Evolutionary conservation across 2,329 filamentous ascomycete species (phyloP).

Genomic region (Aspergillus fischeri): DNA sequence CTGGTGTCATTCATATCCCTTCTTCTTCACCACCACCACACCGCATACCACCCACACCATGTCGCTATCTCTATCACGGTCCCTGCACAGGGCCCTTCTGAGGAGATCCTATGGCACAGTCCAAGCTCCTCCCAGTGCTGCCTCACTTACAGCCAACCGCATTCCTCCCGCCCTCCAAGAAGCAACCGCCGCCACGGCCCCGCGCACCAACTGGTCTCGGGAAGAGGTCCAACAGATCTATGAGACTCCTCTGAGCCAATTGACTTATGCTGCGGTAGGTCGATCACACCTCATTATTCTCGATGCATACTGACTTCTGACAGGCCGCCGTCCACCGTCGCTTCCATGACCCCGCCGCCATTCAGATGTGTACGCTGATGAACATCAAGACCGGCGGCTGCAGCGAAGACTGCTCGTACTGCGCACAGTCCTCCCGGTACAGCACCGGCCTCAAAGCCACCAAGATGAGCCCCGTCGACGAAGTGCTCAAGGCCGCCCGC

Average conservation of each 20-base stretch:
- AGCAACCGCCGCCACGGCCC: slow-evolving; percentile 36
- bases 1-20: background rate
- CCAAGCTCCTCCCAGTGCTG: slow-evolving; percentile 30
- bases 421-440: slow-evolving; percentile 81
- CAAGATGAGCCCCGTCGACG: slow-evolving; percentile 73
- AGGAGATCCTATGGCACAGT: slow-evolving; percentile 38
- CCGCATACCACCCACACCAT: slow-evolving; percentile 13
- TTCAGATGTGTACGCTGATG: slow-evolving; percentile 92
- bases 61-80: slow-evolving; percentile 26
- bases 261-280: slow-evolving; percentile 69
- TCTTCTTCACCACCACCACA: background rate
- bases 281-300: background rate
- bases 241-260: slow-evolving; percentile 73
- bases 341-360: slow-evolving; percentile 77
- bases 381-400: slow-evolving; percentile 95
- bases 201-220: slow-evolving; percentile 73
- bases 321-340: slow-evolving; percentile 74
- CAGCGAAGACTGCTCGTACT: slow-evolving; percentile 90
- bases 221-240: slow-evolving; percentile 80
- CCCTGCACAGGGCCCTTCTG: slow-evolving; percentile 25
- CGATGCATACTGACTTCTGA: background rate
- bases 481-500: slow-evolving; percentile 72
- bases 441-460: slow-evolving; percentile 72
- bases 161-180: slow-evolving; percentile 32
- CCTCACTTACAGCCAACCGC: slow-evolving; percentile 25